These are phyloP conservation scores for Podaxis carcinomalis DNA, from an alignment of 768 basidiomycete genomes.

Conservation along the genomic window DNA sequence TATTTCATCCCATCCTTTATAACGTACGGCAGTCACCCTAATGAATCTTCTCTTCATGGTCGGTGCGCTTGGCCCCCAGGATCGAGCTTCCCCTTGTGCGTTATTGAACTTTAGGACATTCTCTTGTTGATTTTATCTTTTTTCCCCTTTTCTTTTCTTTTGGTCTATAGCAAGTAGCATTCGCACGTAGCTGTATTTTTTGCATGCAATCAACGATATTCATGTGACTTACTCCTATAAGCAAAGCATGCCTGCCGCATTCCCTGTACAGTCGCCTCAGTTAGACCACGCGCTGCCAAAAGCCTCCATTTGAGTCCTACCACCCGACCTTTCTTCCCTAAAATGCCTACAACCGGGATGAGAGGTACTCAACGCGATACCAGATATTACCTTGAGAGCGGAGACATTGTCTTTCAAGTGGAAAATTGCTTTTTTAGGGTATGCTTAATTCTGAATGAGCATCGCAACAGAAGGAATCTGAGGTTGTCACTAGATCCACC, in stretches of 20 bases:
- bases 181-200: neutral
- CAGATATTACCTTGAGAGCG: neutral
- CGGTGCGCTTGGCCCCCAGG: neutral
- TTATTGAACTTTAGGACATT: neutral
- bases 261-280: neutral
- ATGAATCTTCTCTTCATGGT: neutral
- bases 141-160: conserved; percentile 3
- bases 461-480: neutral
- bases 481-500: neutral
- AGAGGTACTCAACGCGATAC: neutral
- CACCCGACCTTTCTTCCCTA: no score
- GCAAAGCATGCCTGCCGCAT: neutral
- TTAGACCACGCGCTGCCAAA: neutral
- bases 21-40: neutral
- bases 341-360: no score
- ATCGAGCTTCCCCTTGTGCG: neutral
- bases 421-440: conserved; percentile 1
- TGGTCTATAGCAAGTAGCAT: conserved; percentile 9
- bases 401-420: neutral
- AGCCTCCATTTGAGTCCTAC: no score
- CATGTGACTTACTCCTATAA: neutral
- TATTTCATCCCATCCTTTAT: neutral
- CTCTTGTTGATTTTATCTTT: neutral
- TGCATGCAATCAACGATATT: conserved; percentile 4
- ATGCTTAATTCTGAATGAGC: neutral